Evolutionary conservation across 169 alveolate species (phyloP).

Genomic region (Blepharisma undulans): DNA sequence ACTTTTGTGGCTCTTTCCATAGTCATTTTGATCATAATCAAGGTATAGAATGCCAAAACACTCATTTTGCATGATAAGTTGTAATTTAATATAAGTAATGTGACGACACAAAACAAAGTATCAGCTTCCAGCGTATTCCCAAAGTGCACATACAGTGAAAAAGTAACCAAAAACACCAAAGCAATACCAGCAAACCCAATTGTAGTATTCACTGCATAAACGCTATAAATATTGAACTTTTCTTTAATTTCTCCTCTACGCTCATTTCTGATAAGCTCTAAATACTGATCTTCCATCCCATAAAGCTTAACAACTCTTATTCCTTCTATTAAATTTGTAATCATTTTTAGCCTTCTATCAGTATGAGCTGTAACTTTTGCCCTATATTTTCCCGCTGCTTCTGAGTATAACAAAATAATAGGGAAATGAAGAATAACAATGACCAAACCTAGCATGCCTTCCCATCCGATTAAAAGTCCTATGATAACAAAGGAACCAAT

Average conservation of each 20-base stretch:
- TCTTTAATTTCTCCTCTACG: background rate
- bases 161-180: constrained; percentile 13
- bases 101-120: background rate
- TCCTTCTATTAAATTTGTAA: constrained; percentile 34
- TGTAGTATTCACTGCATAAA: background rate
- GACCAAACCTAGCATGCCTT: constrained; percentile 10
- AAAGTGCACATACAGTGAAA: background rate
- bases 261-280: background rate
- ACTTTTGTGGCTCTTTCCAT: background rate
- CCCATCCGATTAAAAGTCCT: background rate
- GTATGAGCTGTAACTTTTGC: background rate
- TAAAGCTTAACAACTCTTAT: constrained; percentile 17
- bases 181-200: background rate
- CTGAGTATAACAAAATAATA: background rate
- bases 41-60: background rate
- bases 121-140: constrained; percentile 26
- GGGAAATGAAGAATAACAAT: background rate
- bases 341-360: constrained; percentile 28
- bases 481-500: background rate
- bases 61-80: background rate
- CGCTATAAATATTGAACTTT: background rate
- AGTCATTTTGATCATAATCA: background rate
- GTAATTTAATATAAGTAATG: background rate
- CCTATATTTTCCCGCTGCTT: background rate
- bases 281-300: constrained; percentile 31